phyloP scores from a whole-genome alignment of 345 rosid species.

The Populus euphratica region DNA sequence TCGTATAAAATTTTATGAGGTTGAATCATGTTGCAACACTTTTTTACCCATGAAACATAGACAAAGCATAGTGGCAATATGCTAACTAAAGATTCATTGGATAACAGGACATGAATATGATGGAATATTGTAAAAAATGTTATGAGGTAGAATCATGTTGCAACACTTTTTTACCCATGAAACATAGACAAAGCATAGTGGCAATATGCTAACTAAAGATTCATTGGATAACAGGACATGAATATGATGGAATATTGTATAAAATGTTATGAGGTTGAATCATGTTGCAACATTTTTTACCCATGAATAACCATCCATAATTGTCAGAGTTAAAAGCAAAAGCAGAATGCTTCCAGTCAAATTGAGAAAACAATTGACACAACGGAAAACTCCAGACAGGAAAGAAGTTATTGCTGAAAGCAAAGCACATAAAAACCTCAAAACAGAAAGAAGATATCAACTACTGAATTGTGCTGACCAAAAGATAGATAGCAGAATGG shows the following conservation, averaged over 20 bases:
- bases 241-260: too few species aligned
- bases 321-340: neutral
- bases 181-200: too few species aligned
- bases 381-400: neutral
- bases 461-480: neutral
- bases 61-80: too few species aligned
- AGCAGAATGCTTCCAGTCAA: neutral
- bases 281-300: neutral
- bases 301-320: neutral
- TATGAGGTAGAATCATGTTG: too few species aligned
- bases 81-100: too few species aligned
- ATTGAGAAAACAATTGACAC: neutral
- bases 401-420: neutral
- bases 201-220: too few species aligned
- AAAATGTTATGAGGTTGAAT: neutral
- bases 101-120: too few species aligned
- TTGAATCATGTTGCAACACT: too few species aligned
- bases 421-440: neutral
- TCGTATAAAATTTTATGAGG: neutral
- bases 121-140: too few species aligned
- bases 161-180: too few species aligned
- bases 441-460: neutral
- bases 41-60: too few species aligned
- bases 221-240: too few species aligned
- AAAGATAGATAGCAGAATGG: neutral